phyloP scores from a whole-genome alignment of 2,329 filamentous ascomycete species.

The Thermomyces lanuginosus region DNA sequence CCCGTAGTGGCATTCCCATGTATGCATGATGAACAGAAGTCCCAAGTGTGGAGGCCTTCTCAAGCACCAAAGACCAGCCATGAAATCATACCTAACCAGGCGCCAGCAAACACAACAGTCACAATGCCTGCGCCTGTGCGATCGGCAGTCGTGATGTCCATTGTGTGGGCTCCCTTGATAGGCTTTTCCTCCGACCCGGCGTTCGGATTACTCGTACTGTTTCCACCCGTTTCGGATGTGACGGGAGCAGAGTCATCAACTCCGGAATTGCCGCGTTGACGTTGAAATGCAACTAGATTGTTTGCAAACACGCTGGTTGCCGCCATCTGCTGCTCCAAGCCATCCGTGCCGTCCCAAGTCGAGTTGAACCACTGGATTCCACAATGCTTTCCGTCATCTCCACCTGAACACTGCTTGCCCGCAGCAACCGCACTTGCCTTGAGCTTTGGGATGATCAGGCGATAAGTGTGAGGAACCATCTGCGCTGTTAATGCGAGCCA shows the following conservation, averaged over 20 bases:
- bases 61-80: slow-evolving; percentile 6
- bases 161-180: not conserved
- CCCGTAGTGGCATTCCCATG: no score
- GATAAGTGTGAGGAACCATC: slow-evolving; percentile 42
- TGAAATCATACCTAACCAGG: slow-evolving; percentile 8
- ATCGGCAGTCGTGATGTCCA: slow-evolving; percentile 6
- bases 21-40: no score
- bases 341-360: slow-evolving; percentile 21
- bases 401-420: slow-evolving; percentile 45
- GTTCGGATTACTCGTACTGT: slow-evolving; percentile 32
- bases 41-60: not conserved
- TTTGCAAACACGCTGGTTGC: slow-evolving; percentile 22
- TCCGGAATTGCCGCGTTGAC: not conserved
- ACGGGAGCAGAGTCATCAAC: slow-evolving; percentile 21
- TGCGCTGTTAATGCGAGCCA: slow-evolving; percentile 49
- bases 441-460: slow-evolving; percentile 42
- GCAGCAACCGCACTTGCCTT: slow-evolving; percentile 44
- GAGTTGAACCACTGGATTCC: slow-evolving; percentile 26
- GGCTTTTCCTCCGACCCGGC: slow-evolving; percentile 15
- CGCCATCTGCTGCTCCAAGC: slow-evolving; percentile 28
- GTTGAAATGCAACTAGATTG: slow-evolving; percentile 12
- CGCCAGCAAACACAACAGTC: slow-evolving; percentile 6
- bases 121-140: slow-evolving; percentile 8
- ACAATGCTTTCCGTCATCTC: slow-evolving; percentile 41
- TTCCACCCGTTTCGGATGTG: slow-evolving; percentile 41